Base-by-base conservation (phyloP, 371 early-diverging fungal genomes). In the Mucor racemosus region DNA sequence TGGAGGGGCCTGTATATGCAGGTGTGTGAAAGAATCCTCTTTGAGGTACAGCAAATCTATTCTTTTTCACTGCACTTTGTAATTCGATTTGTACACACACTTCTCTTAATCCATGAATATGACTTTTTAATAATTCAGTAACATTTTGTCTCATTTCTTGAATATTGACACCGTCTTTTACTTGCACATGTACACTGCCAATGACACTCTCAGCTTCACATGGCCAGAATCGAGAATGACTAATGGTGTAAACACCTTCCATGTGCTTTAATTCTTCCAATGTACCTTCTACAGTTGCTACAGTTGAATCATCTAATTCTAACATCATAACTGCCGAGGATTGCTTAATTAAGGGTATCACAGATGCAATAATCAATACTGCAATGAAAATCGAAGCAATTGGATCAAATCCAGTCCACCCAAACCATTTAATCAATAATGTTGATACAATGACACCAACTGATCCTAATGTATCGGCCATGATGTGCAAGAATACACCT, bases 371-470 rank as follows among this genome's bases (percentile, higher is more conserved):
- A 35, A 95, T 97, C 39, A 98, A 76, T 10, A 88, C 73, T 0
- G 96, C 94, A 67, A 98, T 97, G 58, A 95, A 87, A 40, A 98
- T 85, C 11, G 96, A 96, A n/a, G 96, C 95, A 53, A 97, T 85
- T 0, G 99, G 97, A 76, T 98, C 99, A 57, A 95, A 91, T 39
- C 97, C 96, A 13, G 92, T 92, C 97, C 97, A 97, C 5, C 94
- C 96, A 75, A 92, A 95, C 78, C 81, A 88, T 72, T 92, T 80
- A 42, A 98, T 95, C 40, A 96, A 73, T n/a, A 97, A 66, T 0
- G 96, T 92, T 0, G 97, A 96, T 17, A 95, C 86, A 60, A 98
- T 96, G 2, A 98, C 97, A 55, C 97, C 97, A 3, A 96, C 95
- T 34, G 95, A 95, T 7, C 99, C 99, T 14, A 98, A 82, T 1